Percentiles rank a stretch among this genome's conserved stretches.
These are phyloP conservation scores for Drechslerella stenobrocha DNA, from an alignment of 2,329 filamentous ascomycete species.

Conservation along the genomic window DNA sequence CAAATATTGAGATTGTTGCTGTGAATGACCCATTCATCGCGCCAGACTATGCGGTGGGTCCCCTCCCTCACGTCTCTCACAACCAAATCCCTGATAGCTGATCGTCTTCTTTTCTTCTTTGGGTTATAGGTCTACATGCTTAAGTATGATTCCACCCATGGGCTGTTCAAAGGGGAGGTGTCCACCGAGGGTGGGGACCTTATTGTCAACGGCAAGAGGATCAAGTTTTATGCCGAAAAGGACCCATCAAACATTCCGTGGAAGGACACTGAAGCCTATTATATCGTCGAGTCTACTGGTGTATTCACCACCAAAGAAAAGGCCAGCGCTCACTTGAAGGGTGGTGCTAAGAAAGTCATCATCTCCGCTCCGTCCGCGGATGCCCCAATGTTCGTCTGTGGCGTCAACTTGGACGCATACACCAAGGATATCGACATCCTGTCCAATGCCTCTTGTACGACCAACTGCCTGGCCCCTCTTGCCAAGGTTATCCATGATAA, in stretches of 20 bases:
- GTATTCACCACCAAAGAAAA: conserved; percentile 99
- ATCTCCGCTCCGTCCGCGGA: conserved; percentile 78
- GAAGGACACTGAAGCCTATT: conserved; percentile 81
- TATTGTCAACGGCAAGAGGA: conserved; percentile 87
- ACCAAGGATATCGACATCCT: conserved; percentile 87
- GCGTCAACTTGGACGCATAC: conserved; percentile 95
- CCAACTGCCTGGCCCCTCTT: conserved; percentile 99
- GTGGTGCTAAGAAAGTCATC: conserved; percentile 97
- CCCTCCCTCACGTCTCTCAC: not conserved
- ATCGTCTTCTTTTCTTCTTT: conserved; percentile 2
- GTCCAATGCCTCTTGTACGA: conserved; percentile 99
- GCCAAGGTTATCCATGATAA: conserved; percentile 99
- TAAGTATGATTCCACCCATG: conserved; percentile 98
- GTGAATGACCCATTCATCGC: conserved; percentile 99
- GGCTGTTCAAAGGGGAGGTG: conserved; percentile 91
- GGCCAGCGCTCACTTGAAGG: conserved; percentile 90
- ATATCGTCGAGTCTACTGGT: conserved; percentile 97
- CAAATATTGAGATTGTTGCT: conserved; percentile 87
- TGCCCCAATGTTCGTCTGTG: conserved; percentile 99
- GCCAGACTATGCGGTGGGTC: conserved; percentile 90
- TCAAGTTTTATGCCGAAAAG: conserved; percentile 92
- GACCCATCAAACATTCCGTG: conserved; percentile 90
- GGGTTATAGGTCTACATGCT: conserved; percentile 89
- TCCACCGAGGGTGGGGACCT: conserved; percentile 67
- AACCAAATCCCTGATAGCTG: not conserved